A percentile compares a stretch with the other conserved stretches of the same genome.
Conservation (phyloP, 257 asterid genomes). For the Solanum pinnatisectum region DNA sequence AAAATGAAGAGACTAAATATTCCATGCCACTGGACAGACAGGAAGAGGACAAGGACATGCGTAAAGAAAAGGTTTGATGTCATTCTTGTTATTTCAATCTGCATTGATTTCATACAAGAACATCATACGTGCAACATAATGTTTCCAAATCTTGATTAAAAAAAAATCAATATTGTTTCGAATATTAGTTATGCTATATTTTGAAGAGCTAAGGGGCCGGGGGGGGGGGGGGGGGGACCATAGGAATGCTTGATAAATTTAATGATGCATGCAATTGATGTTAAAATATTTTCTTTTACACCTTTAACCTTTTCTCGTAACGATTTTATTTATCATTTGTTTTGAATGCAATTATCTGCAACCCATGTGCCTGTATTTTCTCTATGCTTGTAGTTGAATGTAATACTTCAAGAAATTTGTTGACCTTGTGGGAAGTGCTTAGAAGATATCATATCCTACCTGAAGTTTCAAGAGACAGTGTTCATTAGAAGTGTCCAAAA, state of each 20-base stretch:
- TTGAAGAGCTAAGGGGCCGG: neutral
- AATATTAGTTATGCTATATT: neutral
- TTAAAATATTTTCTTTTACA: neutral
- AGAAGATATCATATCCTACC: neutral
- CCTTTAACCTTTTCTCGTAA: neutral
- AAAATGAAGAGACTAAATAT: slow-evolving; percentile 17
- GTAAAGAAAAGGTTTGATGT: slow-evolving; percentile 35
- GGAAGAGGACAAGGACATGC: slow-evolving; percentile 27
- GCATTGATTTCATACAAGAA: neutral
- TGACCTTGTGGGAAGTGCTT: neutral
- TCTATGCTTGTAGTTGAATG: neutral
- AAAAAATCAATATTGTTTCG: neutral
- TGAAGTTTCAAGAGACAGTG: neutral
- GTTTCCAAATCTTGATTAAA: neutral
- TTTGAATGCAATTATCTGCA: neutral
- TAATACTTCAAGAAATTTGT: neutral
- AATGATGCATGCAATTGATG: neutral
- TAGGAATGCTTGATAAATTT: neutral
- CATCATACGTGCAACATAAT: neutral
- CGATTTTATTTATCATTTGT: neutral
- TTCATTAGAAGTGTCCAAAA: neutral
- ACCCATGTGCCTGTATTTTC: neutral
- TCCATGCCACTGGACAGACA: slow-evolving; percentile 16
- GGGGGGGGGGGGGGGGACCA: too few species aligned
- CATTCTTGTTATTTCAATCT: neutral